Evolutionary conservation across 805 yeast genomes (phyloP).

Genomic region (Saccharomycopsis guyanensis): DNA sequence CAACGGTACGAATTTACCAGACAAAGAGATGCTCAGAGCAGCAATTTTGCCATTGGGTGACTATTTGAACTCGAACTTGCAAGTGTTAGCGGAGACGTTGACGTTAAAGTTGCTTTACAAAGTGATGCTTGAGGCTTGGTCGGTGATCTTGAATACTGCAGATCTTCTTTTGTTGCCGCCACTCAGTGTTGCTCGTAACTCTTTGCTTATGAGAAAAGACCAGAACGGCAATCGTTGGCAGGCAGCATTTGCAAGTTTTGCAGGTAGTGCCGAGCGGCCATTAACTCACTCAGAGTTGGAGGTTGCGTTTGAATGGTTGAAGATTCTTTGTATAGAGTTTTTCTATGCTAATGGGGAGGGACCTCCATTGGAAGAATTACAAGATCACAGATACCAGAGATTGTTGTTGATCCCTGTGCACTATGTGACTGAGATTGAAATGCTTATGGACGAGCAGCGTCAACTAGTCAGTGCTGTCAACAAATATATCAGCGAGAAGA

Average conservation of each 20-base stretch:
- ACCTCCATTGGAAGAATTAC: conserved; percentile 58
- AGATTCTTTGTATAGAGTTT: conserved; percentile 57
- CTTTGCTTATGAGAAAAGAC: conserved; percentile 26
- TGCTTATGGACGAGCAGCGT: conserved; percentile 52
- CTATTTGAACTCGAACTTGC: conserved; percentile 61
- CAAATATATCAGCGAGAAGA: conserved; percentile 40
- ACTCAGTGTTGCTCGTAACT: conserved; percentile 36
- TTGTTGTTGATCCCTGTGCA: conserved; percentile 55
- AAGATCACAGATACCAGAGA: conserved; percentile 56
- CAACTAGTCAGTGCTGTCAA: conserved; percentile 47
- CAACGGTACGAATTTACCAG: conserved; percentile 37
- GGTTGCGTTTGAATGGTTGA: conserved; percentile 63
- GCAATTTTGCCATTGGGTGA: conserved; percentile 69
- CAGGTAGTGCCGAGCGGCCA: conserved; percentile 29
- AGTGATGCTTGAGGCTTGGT: conserved; percentile 78
- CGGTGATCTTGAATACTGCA: conserved; percentile 56
- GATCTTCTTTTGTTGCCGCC: conserved; percentile 73
- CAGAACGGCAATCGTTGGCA: conserved; percentile 31
- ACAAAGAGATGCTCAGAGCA: conserved; percentile 45
- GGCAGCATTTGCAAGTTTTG: conserved; percentile 36
- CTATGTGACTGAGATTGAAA: conserved; percentile 44
- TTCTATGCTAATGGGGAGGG: conserved; percentile 80
- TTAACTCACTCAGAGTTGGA: conserved; percentile 56
- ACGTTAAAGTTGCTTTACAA: conserved; percentile 47
- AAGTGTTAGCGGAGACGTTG: conserved; percentile 51